Evolutionary conservation across 169 alveolate species (phyloP).

Genomic region (Eimeria tenella): DNA sequence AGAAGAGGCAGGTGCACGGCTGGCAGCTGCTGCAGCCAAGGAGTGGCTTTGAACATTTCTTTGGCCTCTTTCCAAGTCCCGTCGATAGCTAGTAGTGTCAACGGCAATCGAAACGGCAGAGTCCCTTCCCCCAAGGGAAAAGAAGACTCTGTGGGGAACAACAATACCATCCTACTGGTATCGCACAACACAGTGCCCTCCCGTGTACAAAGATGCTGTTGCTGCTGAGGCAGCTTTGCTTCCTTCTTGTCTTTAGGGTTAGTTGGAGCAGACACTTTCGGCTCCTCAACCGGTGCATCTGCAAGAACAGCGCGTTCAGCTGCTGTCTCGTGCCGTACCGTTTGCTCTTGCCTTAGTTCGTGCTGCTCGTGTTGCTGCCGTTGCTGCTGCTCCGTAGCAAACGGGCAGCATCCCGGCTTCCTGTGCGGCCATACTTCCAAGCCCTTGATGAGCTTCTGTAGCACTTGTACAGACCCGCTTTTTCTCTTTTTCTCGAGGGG

Average conservation of each 20-base stretch:
- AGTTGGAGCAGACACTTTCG: not conserved
- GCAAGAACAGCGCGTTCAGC: not conserved
- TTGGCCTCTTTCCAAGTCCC: slow-evolving; percentile 79
- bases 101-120: slow-evolving; percentile 73
- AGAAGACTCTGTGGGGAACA: slow-evolving; percentile 67
- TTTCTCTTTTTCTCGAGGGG: slow-evolving; percentile 76
- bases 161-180: slow-evolving; percentile 41
- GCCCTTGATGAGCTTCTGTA: slow-evolving; percentile 61
- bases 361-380: slow-evolving; percentile 2
- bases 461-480: slow-evolving; percentile 69
- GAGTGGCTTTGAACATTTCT: slow-evolving; percentile 69
- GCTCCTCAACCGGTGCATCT: not conserved
- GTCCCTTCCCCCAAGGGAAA: slow-evolving; percentile 39
- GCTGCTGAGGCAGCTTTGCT: slow-evolving; percentile 29
- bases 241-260: not conserved
- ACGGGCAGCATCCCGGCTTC: slow-evolving; percentile 65
- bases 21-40: slow-evolving; percentile 73
- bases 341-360: not conserved
- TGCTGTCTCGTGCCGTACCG: not conserved
- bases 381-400: slow-evolving; percentile 63
- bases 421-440: slow-evolving; percentile 61
- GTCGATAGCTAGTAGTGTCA: slow-evolving; percentile 74
- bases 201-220: slow-evolving; percentile 39
- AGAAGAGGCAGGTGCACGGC: slow-evolving; percentile 52
- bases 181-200: slow-evolving; percentile 53